Conservation (phyloP, 176 grass and related monocot genomes). For the Eragrostis curvula region DNA sequence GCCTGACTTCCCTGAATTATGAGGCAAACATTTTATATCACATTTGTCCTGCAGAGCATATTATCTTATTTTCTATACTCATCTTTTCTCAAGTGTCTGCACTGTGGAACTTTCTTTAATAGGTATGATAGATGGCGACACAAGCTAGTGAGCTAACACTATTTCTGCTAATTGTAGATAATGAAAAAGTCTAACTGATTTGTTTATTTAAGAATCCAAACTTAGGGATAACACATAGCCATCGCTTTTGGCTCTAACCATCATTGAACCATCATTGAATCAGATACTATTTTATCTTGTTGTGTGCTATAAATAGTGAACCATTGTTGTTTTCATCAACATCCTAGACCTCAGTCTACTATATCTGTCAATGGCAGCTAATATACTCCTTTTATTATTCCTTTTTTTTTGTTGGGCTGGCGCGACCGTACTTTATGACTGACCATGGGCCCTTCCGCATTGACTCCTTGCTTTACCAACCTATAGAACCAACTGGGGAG, state of each 20-base stretch:
- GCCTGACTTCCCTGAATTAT: constrained; percentile 46
- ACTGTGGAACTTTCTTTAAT: constrained; percentile 37
- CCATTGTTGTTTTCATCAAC: constrained; percentile 50
- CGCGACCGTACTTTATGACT: constrained; percentile 58
- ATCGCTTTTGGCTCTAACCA: constrained; percentile 39
- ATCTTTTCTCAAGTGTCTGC: constrained; percentile 24
- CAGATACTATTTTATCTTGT: constrained; percentile 37
- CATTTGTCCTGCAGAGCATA: constrained; percentile 50
- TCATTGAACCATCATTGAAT: constrained; percentile 42
- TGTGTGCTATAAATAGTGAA: constrained; percentile 41
- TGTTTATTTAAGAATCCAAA: constrained; percentile 44
- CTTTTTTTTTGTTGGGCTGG: constrained; percentile 37
- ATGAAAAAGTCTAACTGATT: constrained; percentile 26
- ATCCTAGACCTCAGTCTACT: constrained; percentile 36
- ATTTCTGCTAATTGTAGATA: constrained; percentile 43
- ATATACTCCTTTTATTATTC: constrained; percentile 24
- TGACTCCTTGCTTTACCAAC: constrained; percentile 58
- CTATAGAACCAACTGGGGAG: constrained; percentile 49
- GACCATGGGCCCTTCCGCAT: constrained; percentile 58
- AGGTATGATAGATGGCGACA: constrained; percentile 43
- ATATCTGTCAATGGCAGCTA: constrained; percentile 43
- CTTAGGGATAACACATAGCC: constrained; percentile 20
- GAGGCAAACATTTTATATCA: constrained; percentile 26
- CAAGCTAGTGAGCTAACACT: constrained; percentile 27
- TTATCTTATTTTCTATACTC: constrained; percentile 43